These are phyloP conservation scores for Serendipita sp. DNA, from an alignment of 768 basidiomycete species.

Conservation along the genomic window DNA sequence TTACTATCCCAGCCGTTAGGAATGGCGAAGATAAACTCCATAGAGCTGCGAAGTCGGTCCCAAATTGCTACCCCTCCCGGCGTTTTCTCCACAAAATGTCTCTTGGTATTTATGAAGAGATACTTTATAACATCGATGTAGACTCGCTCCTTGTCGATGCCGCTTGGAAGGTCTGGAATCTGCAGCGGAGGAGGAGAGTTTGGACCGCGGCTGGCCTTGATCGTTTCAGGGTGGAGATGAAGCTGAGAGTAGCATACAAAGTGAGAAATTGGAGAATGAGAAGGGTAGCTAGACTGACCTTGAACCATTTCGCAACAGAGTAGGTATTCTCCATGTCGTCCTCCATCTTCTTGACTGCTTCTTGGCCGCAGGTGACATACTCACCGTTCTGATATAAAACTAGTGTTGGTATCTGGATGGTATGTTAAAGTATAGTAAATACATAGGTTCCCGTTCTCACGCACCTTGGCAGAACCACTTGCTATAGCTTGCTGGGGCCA, in stretches of 20 bases:
- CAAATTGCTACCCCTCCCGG: not conserved
- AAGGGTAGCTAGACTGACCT: not conserved
- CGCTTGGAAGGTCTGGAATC: not conserved
- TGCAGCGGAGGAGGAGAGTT: not conserved
- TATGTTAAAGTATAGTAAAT: not conserved
- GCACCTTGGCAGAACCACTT: not conserved
- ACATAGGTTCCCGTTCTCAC: not conserved
- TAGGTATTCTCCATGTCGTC: not conserved
- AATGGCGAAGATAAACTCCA: not conserved
- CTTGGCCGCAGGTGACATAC: not conserved
- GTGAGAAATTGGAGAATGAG: not conserved
- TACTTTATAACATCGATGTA: constrained; percentile 2
- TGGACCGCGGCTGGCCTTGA: not conserved
- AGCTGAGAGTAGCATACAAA: not conserved
- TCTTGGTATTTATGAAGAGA: not conserved
- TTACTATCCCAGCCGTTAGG: constrained; percentile 1
- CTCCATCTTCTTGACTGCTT: not conserved
- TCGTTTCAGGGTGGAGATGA: constrained; percentile 1
- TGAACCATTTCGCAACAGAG: constrained; percentile 5
- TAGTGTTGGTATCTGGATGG: not conserved
- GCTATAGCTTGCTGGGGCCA: constrained; percentile 5
- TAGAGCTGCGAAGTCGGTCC: not conserved
- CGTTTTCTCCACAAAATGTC: not conserved
- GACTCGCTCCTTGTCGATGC: not conserved
- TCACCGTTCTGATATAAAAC: not conserved